Evolutionary conservation across 768 basidiomycete species (phyloP).

Genomic region (Suillus subalutaceus): DNA sequence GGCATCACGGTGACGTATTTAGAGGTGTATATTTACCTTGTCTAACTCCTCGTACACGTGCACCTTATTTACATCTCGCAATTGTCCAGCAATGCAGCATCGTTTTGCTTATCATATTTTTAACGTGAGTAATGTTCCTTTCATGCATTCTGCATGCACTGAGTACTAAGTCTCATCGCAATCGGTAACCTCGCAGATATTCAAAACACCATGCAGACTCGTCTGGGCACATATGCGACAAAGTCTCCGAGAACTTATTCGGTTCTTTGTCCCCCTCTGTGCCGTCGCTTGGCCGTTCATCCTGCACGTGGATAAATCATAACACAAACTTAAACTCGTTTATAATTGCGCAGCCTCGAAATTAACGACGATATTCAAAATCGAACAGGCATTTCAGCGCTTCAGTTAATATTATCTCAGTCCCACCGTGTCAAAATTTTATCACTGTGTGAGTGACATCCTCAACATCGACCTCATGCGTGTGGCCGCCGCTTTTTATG

Average conservation of each 20-base stretch:
- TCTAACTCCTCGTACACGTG: no score
- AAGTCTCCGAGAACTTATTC: neutral
- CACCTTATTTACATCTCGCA: neutral
- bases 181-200: neutral
- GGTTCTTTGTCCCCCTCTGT: neutral
- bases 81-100: neutral
- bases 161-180: neutral
- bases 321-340: neutral
- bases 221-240: neutral
- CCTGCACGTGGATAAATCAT: neutral
- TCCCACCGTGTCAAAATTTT: neutral
- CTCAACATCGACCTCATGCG: neutral
- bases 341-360: neutral
- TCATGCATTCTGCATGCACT: neutral
- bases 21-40: no score
- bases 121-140: neutral
- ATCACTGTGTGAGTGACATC: constrained; percentile 3
- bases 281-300: neutral
- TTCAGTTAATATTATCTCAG: neutral
- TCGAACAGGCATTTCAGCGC: neutral
- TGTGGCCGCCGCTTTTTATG: neutral
- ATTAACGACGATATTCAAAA: neutral
- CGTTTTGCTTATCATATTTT: neutral
- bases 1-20: no score
- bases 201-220: neutral